phyloP scores from a whole-genome alignment of 805 yeast species.

The Suhomyces tanzawaensis region DNA sequence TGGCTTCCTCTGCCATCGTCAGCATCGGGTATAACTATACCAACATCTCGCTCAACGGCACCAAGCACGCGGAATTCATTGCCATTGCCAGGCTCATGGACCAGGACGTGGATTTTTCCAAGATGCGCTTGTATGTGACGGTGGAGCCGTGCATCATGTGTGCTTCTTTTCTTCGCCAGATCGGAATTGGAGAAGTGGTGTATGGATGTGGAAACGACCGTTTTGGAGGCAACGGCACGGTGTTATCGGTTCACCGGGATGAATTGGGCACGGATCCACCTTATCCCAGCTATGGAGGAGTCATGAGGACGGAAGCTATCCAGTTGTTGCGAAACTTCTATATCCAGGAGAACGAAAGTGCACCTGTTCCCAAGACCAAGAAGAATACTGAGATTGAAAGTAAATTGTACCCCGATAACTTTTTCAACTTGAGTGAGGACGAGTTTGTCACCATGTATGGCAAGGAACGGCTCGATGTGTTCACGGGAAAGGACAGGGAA shows the following conservation, averaged over 20 bases:
- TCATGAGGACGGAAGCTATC: constrained; percentile 78
- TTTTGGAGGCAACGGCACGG: constrained; percentile 96
- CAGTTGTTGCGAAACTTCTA: constrained; percentile 79
- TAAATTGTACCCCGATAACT: constrained; percentile 53
- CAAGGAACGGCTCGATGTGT: constrained; percentile 19
- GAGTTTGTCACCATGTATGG: constrained; percentile 57
- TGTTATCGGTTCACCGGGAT: constrained; percentile 47
- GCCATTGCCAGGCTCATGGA: constrained; percentile 54
- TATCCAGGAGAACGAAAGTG: constrained; percentile 77
- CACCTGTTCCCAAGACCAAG: constrained; percentile 78
- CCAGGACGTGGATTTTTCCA: constrained; percentile 35
- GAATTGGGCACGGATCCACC: constrained; percentile 20
- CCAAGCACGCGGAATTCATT: constrained; percentile 88
- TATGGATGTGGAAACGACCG: constrained; percentile 95
- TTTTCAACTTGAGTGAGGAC: constrained; percentile 51
- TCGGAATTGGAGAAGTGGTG: constrained; percentile 68
- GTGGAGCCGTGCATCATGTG: constrained; percentile 99
- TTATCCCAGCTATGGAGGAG: constrained; percentile 71
- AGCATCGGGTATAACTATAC: constrained; percentile 85
- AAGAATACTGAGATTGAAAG: constrained; percentile 60
- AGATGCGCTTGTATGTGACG: constrained; percentile 79
- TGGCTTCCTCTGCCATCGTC: constrained; percentile 45
- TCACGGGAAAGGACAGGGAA: constrained; percentile 16
- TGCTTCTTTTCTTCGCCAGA: constrained; percentile 83
- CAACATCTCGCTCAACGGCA: constrained; percentile 79